Base-by-base conservation (phyloP, 192 early-diverging fungal species). In the Gryganskiella cystojenkinii region DNA sequence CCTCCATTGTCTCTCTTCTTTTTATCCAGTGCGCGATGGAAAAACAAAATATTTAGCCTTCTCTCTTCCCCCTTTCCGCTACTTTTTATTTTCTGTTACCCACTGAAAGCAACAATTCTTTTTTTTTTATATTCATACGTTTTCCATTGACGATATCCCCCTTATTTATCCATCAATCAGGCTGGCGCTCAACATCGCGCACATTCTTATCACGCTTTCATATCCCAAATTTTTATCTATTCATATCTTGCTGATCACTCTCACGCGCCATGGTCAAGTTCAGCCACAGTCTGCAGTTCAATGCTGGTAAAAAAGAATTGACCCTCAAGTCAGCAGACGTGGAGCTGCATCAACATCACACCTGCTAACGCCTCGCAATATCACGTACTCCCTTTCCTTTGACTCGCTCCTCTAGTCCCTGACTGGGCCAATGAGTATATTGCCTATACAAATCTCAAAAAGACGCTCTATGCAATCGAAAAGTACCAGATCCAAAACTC, bases 361-460 rank as follows among this genome's bases (percentile, higher is more conserved):
- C 52, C 28, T 31, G 20, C 25, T 22, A 17, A 28, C n/a, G 3
- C 13, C 6, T n/a, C 13, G 1, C 19, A 11, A 14, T 61, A 14
- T 1, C 25, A 15, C 58, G 3, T 43, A 19, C 31, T 25, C 42
- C 30, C 27, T 27, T 51, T 25, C n/a, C 8, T 10, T 15, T 24
- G 42, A 8, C 19, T 47, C 50, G 34, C 13, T n/a, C 28, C 31
- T 27, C 43, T 55, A 65, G 92, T 93, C 37, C 92, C 92, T 47
- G 92, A 93, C 76, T 93, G 92, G 92, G 84, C 89, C 64, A 89
- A 87, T 56, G 85, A 90, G 57, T 93, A 93, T 67, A 49, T 93
- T 68, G 86, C 88, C 83, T 88, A 93, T 65, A 92, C 92, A 34
- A 87, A 90, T 57, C 82, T 93, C 44, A 93, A 93, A 64, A 93